Conservation (phyloP, 768 basidiomycete species). For the Cystofilobasidium ferigula region DNA sequence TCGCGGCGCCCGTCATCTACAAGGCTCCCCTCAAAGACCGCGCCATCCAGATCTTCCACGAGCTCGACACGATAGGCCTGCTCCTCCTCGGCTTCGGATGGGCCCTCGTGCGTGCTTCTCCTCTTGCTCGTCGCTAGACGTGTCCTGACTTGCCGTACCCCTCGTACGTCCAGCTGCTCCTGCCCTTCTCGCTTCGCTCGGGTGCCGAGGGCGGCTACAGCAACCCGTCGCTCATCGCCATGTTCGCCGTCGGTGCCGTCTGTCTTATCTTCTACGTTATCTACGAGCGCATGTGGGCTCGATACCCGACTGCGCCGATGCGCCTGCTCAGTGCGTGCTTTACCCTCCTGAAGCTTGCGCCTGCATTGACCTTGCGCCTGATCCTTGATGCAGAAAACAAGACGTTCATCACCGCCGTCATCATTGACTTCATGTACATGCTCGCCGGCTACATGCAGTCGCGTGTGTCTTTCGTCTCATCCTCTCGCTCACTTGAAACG, state of each 20-base stretch:
- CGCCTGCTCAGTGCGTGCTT: conserved; percentile 13
- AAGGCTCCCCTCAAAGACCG: not conserved
- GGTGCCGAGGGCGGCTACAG: conserved; percentile 30
- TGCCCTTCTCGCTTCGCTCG: conserved; percentile 33
- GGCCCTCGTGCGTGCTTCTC: not conserved
- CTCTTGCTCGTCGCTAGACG: too few species aligned
- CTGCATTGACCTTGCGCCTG: too few species aligned
- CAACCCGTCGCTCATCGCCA: conserved; percentile 28
- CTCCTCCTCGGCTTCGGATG: conserved; percentile 32
- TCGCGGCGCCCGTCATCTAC: too few species aligned
- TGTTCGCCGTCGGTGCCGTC: conserved; percentile 21
- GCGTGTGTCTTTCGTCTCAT: not conserved
- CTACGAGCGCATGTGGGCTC: conserved; percentile 6
- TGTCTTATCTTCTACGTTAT: not conserved
- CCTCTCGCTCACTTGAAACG: not conserved
- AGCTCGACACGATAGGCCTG: conserved; percentile 33
- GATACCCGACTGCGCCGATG: conserved; percentile 11
- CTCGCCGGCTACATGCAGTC: not conserved
- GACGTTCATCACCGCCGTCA: conserved; percentile 1
- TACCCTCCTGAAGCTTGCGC: too few species aligned
- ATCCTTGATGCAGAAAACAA: too few species aligned
- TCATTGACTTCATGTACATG: not conserved
- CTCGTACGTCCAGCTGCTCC: conserved; percentile 30
- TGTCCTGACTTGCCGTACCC: not conserved
- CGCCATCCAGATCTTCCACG: not conserved